A percentile compares a stretch with the other conserved stretches of the same genome.
Evolutionary conservation across 1,284 basidiomycete species (phyloP).

Genomic region (Bondarzewia mesenterica): DNA sequence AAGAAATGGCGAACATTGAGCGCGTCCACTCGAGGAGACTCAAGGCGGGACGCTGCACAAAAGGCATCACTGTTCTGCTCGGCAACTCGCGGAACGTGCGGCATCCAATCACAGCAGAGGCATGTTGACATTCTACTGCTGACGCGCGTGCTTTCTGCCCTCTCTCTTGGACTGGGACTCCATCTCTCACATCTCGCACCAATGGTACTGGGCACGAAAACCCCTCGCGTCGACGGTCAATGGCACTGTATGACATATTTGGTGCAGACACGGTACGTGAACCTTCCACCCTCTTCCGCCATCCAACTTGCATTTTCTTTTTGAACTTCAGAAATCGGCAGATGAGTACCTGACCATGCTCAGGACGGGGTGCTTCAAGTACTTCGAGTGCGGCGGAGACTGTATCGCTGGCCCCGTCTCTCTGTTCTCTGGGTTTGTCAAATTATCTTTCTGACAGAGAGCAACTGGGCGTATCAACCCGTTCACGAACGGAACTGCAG

Average conservation of each 20-base stretch:
- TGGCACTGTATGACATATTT: constrained; percentile 88
- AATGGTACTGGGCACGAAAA: constrained; percentile 85
- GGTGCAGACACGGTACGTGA: constrained; percentile 80
- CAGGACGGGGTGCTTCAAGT: constrained; percentile 92
- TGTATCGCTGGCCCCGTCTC: constrained; percentile 86
- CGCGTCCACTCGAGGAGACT: no score
- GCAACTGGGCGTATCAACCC: no score
- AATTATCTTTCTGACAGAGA: constrained; percentile 1
- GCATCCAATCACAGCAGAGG: constrained; percentile 94
- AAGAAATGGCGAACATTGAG: no score
- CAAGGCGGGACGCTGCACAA: no score
- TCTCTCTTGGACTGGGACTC: constrained; percentile 63
- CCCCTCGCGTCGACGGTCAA: constrained; percentile 79
- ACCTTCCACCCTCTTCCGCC: no score
- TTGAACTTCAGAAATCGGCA: constrained; percentile 28
- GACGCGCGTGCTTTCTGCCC: constrained; percentile 62
- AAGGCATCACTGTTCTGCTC: constrained; percentile 77
- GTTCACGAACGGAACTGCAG: constrained; percentile 62
- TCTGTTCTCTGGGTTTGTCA: constrained; percentile 69
- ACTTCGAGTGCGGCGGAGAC: constrained; percentile 91
- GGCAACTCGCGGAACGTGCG: constrained; percentile 99
- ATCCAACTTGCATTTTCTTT: no score
- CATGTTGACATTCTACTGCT: constrained; percentile 93
- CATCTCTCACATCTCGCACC: constrained; percentile 48
- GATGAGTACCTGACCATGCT: constrained; percentile 79